A percentile compares a stretch with the other conserved stretches of the same genome.
Evolutionary conservation across 1,284 basidiomycete genomes (phyloP).

Genomic region (Sporisorium scitamineum): DNA sequence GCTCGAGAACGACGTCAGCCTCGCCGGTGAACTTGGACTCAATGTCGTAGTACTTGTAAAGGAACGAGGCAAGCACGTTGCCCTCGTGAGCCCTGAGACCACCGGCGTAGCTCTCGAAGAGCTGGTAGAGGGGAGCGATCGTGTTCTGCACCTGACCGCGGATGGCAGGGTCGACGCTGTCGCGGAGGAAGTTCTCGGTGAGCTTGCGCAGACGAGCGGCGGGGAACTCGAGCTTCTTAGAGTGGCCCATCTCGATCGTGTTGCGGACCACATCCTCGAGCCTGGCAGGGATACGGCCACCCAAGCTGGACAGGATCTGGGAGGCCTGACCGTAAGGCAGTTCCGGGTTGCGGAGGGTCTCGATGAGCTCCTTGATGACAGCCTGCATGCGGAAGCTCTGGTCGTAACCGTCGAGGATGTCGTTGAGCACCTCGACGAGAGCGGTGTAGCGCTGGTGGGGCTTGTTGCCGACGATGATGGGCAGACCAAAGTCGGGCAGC

Average conservation of each 20-base stretch:
- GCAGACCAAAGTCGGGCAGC: slow-evolving; percentile 75
- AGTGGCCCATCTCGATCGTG: slow-evolving; percentile 80
- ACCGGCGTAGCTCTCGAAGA: slow-evolving; percentile 83
- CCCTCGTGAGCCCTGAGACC: slow-evolving; percentile 91
- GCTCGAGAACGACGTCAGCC: slow-evolving; percentile 86
- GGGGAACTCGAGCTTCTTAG: slow-evolving; percentile 87
- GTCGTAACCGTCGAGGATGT: slow-evolving; percentile 75
- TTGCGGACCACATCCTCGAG: slow-evolving; percentile 84
- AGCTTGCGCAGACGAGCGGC: slow-evolving; percentile 80
- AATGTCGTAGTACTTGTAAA: slow-evolving; percentile 82
- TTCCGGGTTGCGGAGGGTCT: slow-evolving; percentile 82
- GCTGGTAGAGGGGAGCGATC: slow-evolving; percentile 79
- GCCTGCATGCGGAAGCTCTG: slow-evolving; percentile 74
- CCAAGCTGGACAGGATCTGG: slow-evolving; percentile 87
- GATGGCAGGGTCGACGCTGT: slow-evolving; percentile 74
- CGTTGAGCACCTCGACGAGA: slow-evolving; percentile 83
- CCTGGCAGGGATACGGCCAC: slow-evolving; percentile 86
- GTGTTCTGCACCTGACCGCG: slow-evolving; percentile 71
- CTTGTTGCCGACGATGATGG: slow-evolving; percentile 88
- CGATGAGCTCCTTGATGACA: slow-evolving; percentile 84
- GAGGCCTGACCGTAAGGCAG: slow-evolving; percentile 89
- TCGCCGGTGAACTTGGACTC: slow-evolving; percentile 94
- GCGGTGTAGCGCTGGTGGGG: slow-evolving; percentile 87
- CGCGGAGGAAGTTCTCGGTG: slow-evolving; percentile 85
- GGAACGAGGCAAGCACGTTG: slow-evolving; percentile 78